Percentiles rank a stretch among this genome's conserved stretches.
These are phyloP conservation scores for Auricularia sp. DNA, from an alignment of 768 basidiomycete genomes.

Conservation along the genomic window DNA sequence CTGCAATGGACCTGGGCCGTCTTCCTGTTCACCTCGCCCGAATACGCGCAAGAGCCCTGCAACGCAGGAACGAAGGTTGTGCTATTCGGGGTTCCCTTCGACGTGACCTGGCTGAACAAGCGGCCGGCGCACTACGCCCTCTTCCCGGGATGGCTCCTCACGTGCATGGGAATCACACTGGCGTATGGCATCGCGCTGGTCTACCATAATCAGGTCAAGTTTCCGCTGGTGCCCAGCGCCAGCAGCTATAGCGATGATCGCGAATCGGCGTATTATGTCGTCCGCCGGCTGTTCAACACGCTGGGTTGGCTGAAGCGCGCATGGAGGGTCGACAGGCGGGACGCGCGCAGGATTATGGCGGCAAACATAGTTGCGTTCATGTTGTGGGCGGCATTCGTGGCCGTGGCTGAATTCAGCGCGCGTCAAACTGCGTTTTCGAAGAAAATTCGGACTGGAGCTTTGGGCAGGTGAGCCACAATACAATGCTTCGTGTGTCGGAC, in stretches of 20 bases:
- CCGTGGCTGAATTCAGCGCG: not conserved
- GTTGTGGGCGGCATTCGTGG: not conserved
- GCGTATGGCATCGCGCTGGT: conserved; percentile 1
- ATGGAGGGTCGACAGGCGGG: not conserved
- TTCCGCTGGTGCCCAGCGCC: not conserved
- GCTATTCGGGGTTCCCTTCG: conserved; percentile 5
- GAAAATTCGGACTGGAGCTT: not conserved
- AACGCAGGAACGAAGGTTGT: conserved; percentile 2
- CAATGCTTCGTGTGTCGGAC: no score
- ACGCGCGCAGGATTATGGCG: not conserved
- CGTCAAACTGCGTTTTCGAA: not conserved
- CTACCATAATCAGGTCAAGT: not conserved
- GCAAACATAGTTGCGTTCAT: not conserved
- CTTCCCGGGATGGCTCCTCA: conserved; percentile 6
- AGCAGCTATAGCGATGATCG: no score
- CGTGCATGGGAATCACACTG: conserved; percentile 4
- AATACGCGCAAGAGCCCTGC: conserved; percentile 7
- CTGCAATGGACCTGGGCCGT: conserved; percentile 9
- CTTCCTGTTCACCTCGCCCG: conserved; percentile 5
- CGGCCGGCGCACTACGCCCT: conserved; percentile 1
- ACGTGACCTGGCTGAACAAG: not conserved
- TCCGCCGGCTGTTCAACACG: not conserved
- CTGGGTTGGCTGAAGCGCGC: not conserved
- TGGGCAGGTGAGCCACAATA: not conserved
- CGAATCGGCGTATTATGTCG: not conserved